Evolutionary conservation across 2,329 filamentous ascomycete species (phyloP).

Genomic region (Pseudogymnoascus destructans): DNA sequence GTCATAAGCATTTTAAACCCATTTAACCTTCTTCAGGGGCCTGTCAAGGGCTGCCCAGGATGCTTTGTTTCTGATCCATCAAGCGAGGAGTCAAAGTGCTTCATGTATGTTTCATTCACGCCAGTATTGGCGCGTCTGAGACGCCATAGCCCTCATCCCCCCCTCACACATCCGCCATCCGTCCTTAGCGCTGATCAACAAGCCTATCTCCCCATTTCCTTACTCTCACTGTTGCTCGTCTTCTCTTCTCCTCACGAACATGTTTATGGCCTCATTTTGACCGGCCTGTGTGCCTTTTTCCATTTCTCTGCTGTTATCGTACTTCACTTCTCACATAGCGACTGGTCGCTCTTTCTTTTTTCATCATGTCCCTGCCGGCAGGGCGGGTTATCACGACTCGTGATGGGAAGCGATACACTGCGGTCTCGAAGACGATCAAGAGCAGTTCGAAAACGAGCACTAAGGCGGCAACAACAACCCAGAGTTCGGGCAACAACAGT

Average conservation of each 20-base stretch:
- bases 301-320: background rate
- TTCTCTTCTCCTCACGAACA: background rate
- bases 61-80: background rate
- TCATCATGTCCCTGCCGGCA: constrained; percentile 27
- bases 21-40: background rate
- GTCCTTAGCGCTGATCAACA: background rate
- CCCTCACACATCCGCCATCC: background rate
- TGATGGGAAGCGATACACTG: constrained; percentile 40
- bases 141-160: background rate
- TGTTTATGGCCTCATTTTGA: background rate
- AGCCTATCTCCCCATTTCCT: background rate
- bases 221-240: background rate
- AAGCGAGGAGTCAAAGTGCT: background rate
- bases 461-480: constrained; percentile 13
- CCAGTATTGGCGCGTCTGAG: background rate
- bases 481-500: constrained; percentile 15
- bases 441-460: constrained; percentile 8
- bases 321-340: background rate
- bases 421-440: constrained; percentile 30
- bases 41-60: background rate
- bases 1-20: background rate
- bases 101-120: background rate
- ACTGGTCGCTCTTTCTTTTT: constrained; percentile 2
- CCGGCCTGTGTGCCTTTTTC: background rate
- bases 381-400: constrained; percentile 38